Evolutionary conservation across 805 yeast genomes (phyloP).

Genomic region (Metschnikowia santaceciliae): DNA sequence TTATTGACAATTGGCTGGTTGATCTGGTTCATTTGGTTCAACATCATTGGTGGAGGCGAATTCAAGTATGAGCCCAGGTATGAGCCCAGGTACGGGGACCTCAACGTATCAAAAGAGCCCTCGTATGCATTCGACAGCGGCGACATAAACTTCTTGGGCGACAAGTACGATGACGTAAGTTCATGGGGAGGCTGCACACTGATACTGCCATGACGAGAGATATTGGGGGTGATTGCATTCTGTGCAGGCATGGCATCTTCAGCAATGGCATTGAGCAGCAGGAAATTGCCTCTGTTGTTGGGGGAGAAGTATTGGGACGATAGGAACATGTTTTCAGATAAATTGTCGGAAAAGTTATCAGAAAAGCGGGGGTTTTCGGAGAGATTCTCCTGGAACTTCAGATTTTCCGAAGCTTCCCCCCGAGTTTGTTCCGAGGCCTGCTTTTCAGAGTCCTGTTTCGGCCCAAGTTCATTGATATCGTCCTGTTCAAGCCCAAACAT

Average conservation of each 20-base stretch:
- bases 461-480: too few relatives aligned
- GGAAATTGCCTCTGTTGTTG: slow-evolving; percentile 23
- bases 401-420: neutral
- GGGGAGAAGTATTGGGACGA: slow-evolving; percentile 43
- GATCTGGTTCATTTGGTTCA: neutral
- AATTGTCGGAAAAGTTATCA: neutral
- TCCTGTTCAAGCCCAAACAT: neutral
- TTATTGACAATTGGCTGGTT: too few relatives aligned
- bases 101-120: slow-evolving; percentile 32
- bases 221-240: slow-evolving; percentile 29
- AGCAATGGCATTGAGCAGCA: slow-evolving; percentile 31
- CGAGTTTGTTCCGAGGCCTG: too few relatives aligned
- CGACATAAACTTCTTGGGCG: slow-evolving; percentile 34
- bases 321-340: slow-evolving; percentile 21
- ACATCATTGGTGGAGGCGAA: slow-evolving; percentile 32
- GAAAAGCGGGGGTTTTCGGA: neutral
- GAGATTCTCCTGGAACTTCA: neutral
- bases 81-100: slow-evolving; percentile 29
- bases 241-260: slow-evolving; percentile 21
- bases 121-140: slow-evolving; percentile 27
- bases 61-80: slow-evolving; percentile 32
- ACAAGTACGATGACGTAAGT: slow-evolving; percentile 30
- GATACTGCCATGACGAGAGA: slow-evolving; percentile 30
- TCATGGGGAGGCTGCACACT: slow-evolving; percentile 23
- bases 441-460: neutral